Conservation (phyloP, 2,329 filamentous ascomycete genomes). For the Pseudopithomyces maydicus region DNA sequence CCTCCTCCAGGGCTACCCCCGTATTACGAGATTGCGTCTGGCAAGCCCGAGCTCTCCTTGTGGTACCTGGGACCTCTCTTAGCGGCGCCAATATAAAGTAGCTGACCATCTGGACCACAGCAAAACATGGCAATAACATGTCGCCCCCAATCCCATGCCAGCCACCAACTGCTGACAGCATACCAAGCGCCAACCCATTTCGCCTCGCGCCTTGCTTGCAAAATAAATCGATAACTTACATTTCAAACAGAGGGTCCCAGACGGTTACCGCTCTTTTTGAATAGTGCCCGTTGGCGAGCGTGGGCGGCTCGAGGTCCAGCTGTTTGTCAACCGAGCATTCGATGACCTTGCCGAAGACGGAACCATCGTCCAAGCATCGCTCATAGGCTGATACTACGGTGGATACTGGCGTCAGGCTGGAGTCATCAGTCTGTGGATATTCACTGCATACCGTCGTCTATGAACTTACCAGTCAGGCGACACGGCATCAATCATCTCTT, state of each 20-base stretch:
- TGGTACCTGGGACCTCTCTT: conserved; percentile 35
- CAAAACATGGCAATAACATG: too few species aligned
- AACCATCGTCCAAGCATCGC: conserved; percentile 52
- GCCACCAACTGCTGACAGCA: too few species aligned
- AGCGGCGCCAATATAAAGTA: background rate
- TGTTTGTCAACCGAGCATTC: conserved; percentile 53
- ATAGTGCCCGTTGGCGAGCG: conserved; percentile 47
- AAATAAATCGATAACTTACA: conserved; percentile 18
- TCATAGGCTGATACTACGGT: conserved; percentile 55
- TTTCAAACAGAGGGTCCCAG: conserved; percentile 56
- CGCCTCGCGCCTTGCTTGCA: too few species aligned
- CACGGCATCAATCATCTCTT: conserved; percentile 34
- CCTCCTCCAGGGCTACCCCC: background rate
- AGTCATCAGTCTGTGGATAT: conserved; percentile 2
- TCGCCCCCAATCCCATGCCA: too few species aligned
- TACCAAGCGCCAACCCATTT: too few species aligned
- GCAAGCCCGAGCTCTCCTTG: conserved; percentile 49
- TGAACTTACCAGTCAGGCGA: conserved; percentile 24
- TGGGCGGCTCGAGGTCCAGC: conserved; percentile 44
- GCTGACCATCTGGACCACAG: too few species aligned
- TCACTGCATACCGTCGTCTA: background rate
- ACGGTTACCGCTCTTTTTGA: conserved; percentile 53
- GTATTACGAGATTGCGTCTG: conserved; percentile 37
- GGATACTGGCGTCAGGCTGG: conserved; percentile 39
- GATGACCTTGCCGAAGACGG: conserved; percentile 50